phyloP scores from a whole-genome alignment of 805 yeast species.

The Saccharomycopsis capsularis region DNA sequence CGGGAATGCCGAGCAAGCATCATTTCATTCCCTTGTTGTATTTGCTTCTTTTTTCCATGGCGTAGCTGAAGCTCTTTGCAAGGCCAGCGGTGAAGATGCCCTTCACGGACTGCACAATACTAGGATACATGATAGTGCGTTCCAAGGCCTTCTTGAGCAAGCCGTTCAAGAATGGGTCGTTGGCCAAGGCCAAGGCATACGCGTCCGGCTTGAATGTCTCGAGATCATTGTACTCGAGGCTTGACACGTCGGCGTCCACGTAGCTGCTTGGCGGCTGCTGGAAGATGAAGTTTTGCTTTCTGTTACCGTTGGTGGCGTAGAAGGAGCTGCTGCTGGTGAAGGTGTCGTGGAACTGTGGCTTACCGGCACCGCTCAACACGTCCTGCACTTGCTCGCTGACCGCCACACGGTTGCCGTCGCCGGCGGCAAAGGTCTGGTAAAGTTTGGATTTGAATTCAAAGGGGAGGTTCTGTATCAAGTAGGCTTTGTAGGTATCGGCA shows the following conservation, averaged over 20 bases:
- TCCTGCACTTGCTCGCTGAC: neutral
- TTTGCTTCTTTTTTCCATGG: constrained; percentile 57
- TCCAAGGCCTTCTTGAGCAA: constrained; percentile 37
- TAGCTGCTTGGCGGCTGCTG: neutral
- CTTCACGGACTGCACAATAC: constrained; percentile 67
- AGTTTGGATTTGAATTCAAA: constrained; percentile 38
- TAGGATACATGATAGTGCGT: constrained; percentile 59
- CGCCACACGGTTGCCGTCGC: neutral
- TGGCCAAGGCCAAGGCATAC: constrained; percentile 38
- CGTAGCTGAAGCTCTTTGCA: constrained; percentile 61
- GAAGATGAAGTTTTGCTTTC: neutral
- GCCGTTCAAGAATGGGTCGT: constrained; percentile 32
- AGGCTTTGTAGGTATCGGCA: constrained; percentile 35
- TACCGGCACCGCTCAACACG: constrained; percentile 1
- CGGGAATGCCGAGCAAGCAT: too few relatives aligned
- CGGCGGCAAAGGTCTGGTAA: constrained; percentile 23
- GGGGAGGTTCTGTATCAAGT: constrained; percentile 43
- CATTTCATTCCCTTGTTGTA: constrained; percentile 6
- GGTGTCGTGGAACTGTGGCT: constrained; percentile 20
- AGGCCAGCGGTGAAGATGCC: constrained; percentile 88
- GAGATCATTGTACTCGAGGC: neutral
- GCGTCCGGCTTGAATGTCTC: constrained; percentile 23
- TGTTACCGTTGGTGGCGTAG: neutral
- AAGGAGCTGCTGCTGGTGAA: constrained; percentile 9
- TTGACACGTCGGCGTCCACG: neutral